These are phyloP conservation scores for Eutrema yunnanense DNA, from an alignment of 345 rosid genomes.

Conservation along the genomic window DNA sequence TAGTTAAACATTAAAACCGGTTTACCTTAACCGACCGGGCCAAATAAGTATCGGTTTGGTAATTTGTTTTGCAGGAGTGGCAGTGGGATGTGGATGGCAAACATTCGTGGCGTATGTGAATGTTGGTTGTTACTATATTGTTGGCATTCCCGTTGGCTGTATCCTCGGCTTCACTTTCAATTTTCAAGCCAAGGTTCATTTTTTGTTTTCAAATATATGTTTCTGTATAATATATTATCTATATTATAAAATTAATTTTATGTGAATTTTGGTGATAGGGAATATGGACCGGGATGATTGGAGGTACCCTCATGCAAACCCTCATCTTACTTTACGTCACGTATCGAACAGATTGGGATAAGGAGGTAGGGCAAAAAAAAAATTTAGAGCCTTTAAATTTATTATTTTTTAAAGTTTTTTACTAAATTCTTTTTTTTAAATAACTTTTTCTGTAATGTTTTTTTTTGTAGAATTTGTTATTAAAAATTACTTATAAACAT, in stretches of 20 bases:
- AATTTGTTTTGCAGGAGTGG: slow-evolving; percentile 43
- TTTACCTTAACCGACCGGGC: background rate
- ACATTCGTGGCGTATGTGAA: slow-evolving; percentile 60
- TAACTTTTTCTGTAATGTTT: too few species aligned
- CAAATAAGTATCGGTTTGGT: background rate
- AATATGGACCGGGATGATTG: slow-evolving; percentile 63
- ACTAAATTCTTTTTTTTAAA: too few species aligned
- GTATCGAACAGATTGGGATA: slow-evolving; percentile 47
- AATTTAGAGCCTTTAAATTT: too few species aligned
- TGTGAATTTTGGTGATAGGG: slow-evolving; percentile 28
- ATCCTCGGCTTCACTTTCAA: slow-evolving; percentile 52
- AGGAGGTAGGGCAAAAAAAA: too few species aligned
- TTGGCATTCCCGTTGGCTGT: slow-evolving; percentile 52
- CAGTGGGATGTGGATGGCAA: slow-evolving; percentile 81
- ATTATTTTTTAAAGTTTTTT: too few species aligned
- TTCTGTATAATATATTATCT: background rate
- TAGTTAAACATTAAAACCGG: background rate
- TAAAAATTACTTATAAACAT: too few species aligned
- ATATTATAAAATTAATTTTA: background rate
- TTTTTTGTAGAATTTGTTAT: too few species aligned
- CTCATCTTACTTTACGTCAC: slow-evolving; percentile 45
- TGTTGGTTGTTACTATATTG: slow-evolving; percentile 49
- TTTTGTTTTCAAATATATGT: too few species aligned
- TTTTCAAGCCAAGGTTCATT: slow-evolving; percentile 43
- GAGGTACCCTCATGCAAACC: slow-evolving; percentile 56